Evolutionary conservation across 768 basidiomycete genomes (phyloP).

Genomic region (Hygrocybe punicea): DNA sequence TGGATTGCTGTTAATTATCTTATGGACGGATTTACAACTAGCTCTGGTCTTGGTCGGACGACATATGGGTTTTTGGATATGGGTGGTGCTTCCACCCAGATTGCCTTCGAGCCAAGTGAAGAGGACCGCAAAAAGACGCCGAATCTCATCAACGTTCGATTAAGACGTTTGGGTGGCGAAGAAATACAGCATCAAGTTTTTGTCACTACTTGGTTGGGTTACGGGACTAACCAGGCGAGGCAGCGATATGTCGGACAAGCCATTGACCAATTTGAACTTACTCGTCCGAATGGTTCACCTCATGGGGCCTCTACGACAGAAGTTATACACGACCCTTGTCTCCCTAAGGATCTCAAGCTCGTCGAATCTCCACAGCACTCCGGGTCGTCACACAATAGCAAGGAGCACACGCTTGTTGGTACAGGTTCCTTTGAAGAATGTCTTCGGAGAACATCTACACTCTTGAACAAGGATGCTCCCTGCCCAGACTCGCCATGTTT

Average conservation of each 20-base stretch:
- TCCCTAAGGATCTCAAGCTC: conserved; percentile 71
- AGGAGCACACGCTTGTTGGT: conserved; percentile 66
- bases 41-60: conserved; percentile 53
- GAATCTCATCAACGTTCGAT: conserved; percentile 72
- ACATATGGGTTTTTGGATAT: conserved; percentile 99
- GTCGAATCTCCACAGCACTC: conserved; percentile 52
- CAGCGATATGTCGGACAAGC: conserved; percentile 81
- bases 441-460: conserved; percentile 61
- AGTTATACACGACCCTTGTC: conserved; percentile 79
- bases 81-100: conserved; percentile 98
- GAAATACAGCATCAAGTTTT: conserved; percentile 92
- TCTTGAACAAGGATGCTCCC: conserved; percentile 80
- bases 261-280: conserved; percentile 54
- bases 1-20: conserved; percentile 99
- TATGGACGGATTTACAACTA: conserved; percentile 91
- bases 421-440: conserved; percentile 91
- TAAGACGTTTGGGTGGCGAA: conserved; percentile 78
- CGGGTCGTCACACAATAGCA: conserved; percentile 41
- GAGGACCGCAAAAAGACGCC: conserved; percentile 54
- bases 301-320: conserved; percentile 29
- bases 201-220: conserved; percentile 97
- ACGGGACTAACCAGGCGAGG: conserved; percentile 95
- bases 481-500: conserved; percentile 85
- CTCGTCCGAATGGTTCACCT: conserved; percentile 22
- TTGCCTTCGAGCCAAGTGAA: conserved; percentile 87